Evolutionary conservation across 1,284 basidiomycete genomes (phyloP).

Genomic region (Gomphus sp.): DNA sequence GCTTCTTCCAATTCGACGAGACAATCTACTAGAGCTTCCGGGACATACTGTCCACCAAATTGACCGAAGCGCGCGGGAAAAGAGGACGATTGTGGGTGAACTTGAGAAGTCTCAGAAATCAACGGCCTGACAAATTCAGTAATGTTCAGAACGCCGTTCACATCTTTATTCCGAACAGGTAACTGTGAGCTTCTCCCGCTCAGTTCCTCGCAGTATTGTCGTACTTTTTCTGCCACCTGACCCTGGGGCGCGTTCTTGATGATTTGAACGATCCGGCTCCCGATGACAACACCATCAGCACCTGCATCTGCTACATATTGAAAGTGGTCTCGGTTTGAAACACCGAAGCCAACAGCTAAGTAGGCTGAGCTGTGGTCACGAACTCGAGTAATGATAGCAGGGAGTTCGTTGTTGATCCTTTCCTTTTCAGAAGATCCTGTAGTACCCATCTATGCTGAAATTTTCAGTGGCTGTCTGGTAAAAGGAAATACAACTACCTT

Average conservation of each 20-base stretch:
- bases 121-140: conserved; percentile 7
- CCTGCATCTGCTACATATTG: conserved; percentile 78
- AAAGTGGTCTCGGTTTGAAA: conserved; percentile 89
- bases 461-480: neutral
- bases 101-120: conserved; percentile 13
- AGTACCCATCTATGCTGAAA: conserved; percentile 79
- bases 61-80: conserved; percentile 86
- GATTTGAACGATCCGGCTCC: conserved; percentile 76
- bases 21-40: conserved; percentile 89
- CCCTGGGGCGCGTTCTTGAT: conserved; percentile 59
- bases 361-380: conserved; percentile 70
- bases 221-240: conserved; percentile 51
- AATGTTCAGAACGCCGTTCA: neutral
- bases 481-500: conserved; percentile 40
- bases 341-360: conserved; percentile 94
- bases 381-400: conserved; percentile 69
- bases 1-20: conserved; percentile 87
- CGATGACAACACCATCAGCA: conserved; percentile 93
- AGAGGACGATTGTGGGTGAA: conserved; percentile 21
- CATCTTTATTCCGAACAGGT: conserved; percentile 19
- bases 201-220: conserved; percentile 68
- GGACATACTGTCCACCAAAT: conserved; percentile 96
- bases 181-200: conserved; percentile 48
- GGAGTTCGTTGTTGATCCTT: conserved; percentile 67
- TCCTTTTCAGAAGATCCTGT: conserved; percentile 83